These are phyloP conservation scores for Mucor circinelloides DNA, from an alignment of 371 early-diverging fungal genomes.

Conservation along the genomic window DNA sequence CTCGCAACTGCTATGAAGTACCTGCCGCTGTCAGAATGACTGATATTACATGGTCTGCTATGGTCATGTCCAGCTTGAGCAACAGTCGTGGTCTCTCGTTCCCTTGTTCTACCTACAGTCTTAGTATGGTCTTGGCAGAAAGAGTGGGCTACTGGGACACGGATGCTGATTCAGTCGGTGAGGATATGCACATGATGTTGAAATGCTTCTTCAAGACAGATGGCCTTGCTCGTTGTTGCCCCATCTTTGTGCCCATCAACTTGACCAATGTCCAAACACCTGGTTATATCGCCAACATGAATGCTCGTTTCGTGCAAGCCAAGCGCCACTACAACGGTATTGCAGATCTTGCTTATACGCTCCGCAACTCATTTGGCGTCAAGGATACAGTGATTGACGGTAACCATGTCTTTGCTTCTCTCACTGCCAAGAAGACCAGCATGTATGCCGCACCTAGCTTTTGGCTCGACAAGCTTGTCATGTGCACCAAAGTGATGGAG, in stretches of 20 bases:
- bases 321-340: slow-evolving; percentile 67
- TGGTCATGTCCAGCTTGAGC: slow-evolving; percentile 77
- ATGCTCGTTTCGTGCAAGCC: slow-evolving; percentile 71
- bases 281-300: slow-evolving; percentile 59
- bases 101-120: slow-evolving; percentile 78
- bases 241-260: slow-evolving; percentile 77
- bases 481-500: slow-evolving; percentile 52
- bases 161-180: slow-evolving; percentile 79
- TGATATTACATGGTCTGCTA: slow-evolving; percentile 79
- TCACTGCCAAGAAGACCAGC: slow-evolving; percentile 34
- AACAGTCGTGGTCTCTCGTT: slow-evolving; percentile 64
- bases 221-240: slow-evolving; percentile 62
- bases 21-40: slow-evolving; percentile 76
- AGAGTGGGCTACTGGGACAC: slow-evolving; percentile 82
- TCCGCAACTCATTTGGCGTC: slow-evolving; percentile 36
- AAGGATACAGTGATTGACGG: slow-evolving; percentile 11
- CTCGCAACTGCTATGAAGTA: slow-evolving; percentile 73
- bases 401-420: slow-evolving; percentile 16
- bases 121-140: slow-evolving; percentile 72
- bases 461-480: slow-evolving; percentile 39
- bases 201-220: slow-evolving; percentile 77
- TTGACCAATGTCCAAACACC: slow-evolving; percentile 74
- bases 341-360: slow-evolving; percentile 52
- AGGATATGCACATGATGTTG: slow-evolving; percentile 86
- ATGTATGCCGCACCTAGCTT: slow-evolving; percentile 38